Percentiles rank a stretch among this genome's conserved stretches.
Conservation (phyloP, 2,329 filamentous ascomycete species). For the Verticillium klebahnii region DNA sequence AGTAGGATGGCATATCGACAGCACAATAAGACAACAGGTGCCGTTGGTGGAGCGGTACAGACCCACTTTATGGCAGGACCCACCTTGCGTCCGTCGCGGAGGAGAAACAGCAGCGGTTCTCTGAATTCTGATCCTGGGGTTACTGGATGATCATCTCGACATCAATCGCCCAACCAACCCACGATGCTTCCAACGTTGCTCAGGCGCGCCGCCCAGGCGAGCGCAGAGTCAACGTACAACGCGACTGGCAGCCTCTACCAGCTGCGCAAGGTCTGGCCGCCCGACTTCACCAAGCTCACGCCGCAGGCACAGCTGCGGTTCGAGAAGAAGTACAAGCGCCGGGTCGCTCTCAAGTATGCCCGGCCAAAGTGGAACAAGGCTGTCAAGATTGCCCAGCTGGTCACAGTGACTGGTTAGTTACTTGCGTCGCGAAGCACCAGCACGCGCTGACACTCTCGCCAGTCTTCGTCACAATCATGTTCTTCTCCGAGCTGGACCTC, state of each 20-base stretch:
- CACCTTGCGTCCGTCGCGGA: too few relatives aligned
- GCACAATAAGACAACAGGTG: too few relatives aligned
- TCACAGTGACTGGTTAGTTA: slow-evolving; percentile 49
- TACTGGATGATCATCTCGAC: background rate
- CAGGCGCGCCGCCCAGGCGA: slow-evolving; percentile 22
- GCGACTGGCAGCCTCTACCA: slow-evolving; percentile 54
- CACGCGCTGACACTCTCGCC: background rate
- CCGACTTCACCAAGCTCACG: slow-evolving; percentile 66
- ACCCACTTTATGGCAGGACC: too few relatives aligned
- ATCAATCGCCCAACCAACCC: background rate
- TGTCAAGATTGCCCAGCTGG: slow-evolving; percentile 60
- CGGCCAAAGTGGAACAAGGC: slow-evolving; percentile 62
- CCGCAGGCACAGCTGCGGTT: slow-evolving; percentile 71
- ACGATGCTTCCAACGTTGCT: slow-evolving; percentile 29
- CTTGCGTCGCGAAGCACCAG: background rate
- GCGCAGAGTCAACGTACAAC: slow-evolving; percentile 16
- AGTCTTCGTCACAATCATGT: slow-evolving; percentile 15
- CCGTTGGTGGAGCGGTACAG: too few relatives aligned
- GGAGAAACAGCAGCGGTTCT: too few relatives aligned
- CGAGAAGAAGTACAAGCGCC: slow-evolving; percentile 73
- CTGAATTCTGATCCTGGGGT: too few relatives aligned
- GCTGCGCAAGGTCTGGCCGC: slow-evolving; percentile 72
- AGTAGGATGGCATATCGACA: too few relatives aligned
- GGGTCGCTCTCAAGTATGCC: slow-evolving; percentile 56
- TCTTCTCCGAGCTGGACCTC: slow-evolving; percentile 40